Evolutionary conservation across 1,284 basidiomycete species (phyloP), one percentile per base, ranked within the genome.

Genomic region (Erythrobasidium hasegawianum): DNA sequence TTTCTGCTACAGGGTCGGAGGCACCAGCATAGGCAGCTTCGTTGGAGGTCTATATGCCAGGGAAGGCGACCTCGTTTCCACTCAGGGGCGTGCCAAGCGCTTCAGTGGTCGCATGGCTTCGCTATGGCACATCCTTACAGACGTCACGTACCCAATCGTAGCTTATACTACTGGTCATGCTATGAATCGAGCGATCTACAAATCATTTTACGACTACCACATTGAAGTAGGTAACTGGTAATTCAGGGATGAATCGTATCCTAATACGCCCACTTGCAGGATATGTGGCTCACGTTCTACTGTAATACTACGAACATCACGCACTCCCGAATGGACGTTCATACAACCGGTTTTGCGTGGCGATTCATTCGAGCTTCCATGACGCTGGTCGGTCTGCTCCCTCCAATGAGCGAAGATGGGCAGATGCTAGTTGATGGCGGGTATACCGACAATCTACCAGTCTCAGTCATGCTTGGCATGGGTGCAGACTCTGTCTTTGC

Each of bases 231-330:
- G 57, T 57, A 8, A 10, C 43, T n/a, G n/a, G n/a, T n/a, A n/a
- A n/a, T n/a, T n/a, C n/a, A n/a, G n/a, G n/a, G n/a, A n/a, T n/a
- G n/a, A n/a, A n/a, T n/a, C n/a, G n/a, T n/a, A n/a, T n/a, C n/a
- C n/a, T n/a, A n/a, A n/a, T n/a, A n/a, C n/a, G n/a, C n/a, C n/a
- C n/a, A n/a, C 64, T 26, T 1, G 58, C 52, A 65, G 79, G 92
- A 96, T 78, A 95, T 96, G 88, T 98, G 95, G 96, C 82, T 98
- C 2, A 95, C 96, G 1, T 99, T 88, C 80, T 99, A 94, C 79
- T 96, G 92, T 79, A 97, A 97, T 52, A 93, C 94, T 8, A 97
- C 96, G n/a, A 97, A 97, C 75, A 97, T 99, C 76, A 94, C 89
- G 58, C 92, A 90, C 67, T 96, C 92, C 10, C 83, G 87, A 4